Percentiles rank a stretch among this genome's conserved stretches.
These are phyloP conservation scores for Alternaria hordeiaustralica DNA, from an alignment of 2,329 filamentous ascomycete species.

Conservation along the genomic window DNA sequence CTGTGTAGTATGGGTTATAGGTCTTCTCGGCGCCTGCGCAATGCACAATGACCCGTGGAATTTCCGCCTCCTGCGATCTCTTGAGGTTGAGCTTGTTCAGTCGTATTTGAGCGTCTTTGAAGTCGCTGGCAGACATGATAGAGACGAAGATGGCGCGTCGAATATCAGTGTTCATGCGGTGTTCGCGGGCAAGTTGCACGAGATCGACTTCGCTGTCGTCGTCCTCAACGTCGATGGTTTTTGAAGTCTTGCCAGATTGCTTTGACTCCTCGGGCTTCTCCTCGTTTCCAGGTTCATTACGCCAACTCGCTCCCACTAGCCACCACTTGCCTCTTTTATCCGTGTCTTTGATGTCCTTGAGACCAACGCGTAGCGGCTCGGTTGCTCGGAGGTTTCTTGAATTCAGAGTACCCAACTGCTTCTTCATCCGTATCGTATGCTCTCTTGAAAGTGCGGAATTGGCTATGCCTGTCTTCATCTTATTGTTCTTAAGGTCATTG, in stretches of 20 bases:
- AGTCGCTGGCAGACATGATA: conserved; percentile 84
- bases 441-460: conserved; percentile 78
- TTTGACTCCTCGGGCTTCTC: conserved; percentile 43
- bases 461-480: conserved; percentile 75
- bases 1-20: conserved; percentile 93
- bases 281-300: conserved; percentile 50
- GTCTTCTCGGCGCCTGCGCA: conserved; percentile 81
- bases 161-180: conserved; percentile 86
- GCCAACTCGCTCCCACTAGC: conserved; percentile 95
- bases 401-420: conserved; percentile 80
- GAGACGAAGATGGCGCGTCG: conserved; percentile 92
- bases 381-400: conserved; percentile 70
- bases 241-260: conserved; percentile 26
- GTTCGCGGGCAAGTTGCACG: conserved; percentile 73
- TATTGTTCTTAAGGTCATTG: conserved; percentile 92
- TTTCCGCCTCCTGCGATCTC: conserved; percentile 82
- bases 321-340: conserved; percentile 97
- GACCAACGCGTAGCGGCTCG: conserved; percentile 80
- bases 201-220: conserved; percentile 65
- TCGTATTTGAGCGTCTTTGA: conserved; percentile 80
- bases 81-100: conserved; percentile 84
- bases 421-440: conserved; percentile 87
- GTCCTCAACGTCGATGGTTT: conserved; percentile 20
- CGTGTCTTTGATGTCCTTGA: conserved; percentile 81
- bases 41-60: conserved; percentile 85